Base-by-base conservation (phyloP, 768 basidiomycete species). In the Mrakia gelida region DNA sequence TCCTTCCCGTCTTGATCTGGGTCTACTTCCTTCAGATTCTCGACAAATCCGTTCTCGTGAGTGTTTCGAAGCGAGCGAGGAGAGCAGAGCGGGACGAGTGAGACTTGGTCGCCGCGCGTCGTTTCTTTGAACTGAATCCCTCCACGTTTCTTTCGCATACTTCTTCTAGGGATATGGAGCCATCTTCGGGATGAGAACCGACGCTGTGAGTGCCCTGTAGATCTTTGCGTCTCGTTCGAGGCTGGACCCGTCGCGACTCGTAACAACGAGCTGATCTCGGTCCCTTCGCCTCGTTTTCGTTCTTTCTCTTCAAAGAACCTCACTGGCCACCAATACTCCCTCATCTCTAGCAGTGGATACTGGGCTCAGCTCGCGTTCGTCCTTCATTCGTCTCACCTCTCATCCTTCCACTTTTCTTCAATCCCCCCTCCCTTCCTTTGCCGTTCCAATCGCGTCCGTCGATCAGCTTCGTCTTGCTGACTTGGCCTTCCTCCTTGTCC, bases 1-100 rank as follows among this genome's bases (percentile, higher is more conserved):
- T 79, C 32, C 74, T 79, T 9, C 78, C 78, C 28, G 65, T 79
- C 21, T 54, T 79, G 41, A 43, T 67, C 16, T 83, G 82, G 83
- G 81, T 84, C 13, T 85, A 84, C 79, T 83, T 84, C 80, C 77
- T 85, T 7, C 84, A 85, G 79, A 70, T 70, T n/a, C 67, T 70
- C 41, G 67, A 70, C 41, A 70, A 70, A 18, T 70, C 67, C 5
- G 67, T 70, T 10, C 67, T 70, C 10, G 67, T 70, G 67, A 70
- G 67, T 41, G 26, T n/a, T 2, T 52, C 16, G 49, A 45, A 10
- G 45, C 9, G 18, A 52, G 49, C 16, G 18, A 13, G 45, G 3
- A 52, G 18, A 21, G 49, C 16, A 21, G 18, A 21, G 18, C n/a
- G n/a, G n/a, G n/a, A n/a, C n/a, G 2, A 13, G 21, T 16, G 34